A percentile compares a stretch with the other conserved stretches of the same genome.
Conservation (phyloP, 148 eudicot species). For the Fagopyrum homotropicum region DNA sequence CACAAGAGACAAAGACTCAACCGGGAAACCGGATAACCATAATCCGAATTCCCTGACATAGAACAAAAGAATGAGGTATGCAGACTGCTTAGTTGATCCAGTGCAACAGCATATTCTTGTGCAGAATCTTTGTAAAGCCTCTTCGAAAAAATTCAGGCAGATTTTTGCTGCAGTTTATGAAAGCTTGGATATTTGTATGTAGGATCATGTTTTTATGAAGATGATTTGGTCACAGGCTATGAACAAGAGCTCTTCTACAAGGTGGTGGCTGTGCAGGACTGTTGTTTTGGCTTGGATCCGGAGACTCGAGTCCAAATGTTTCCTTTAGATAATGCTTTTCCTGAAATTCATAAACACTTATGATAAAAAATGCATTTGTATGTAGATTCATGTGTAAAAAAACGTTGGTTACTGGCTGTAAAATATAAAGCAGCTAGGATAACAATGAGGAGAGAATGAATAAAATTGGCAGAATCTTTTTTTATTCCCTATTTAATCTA, state of each 20-base stretch:
- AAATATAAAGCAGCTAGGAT: too few species aligned
- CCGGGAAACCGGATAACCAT: slow-evolving; percentile 34
- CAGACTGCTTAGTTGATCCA: slow-evolving; percentile 39
- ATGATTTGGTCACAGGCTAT: slow-evolving; percentile 50
- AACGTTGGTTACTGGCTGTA: too few species aligned
- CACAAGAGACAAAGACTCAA: slow-evolving; percentile 24
- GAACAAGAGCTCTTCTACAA: slow-evolving; percentile 88
- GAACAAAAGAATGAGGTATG: slow-evolving; percentile 47
- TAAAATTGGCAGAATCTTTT: background rate
- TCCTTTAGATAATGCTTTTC: slow-evolving; percentile 83
- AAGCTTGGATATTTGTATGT: too few species aligned
- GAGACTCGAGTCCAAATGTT: slow-evolving; percentile 74
- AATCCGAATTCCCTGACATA: slow-evolving; percentile 36
- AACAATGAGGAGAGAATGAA: too few species aligned
- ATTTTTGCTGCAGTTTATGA: slow-evolving; percentile 46
- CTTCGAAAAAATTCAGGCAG: slow-evolving; percentile 43
- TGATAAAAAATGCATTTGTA: background rate
- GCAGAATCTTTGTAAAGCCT: slow-evolving; percentile 53
- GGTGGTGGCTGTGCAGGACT: slow-evolving; percentile 61
- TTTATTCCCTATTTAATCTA: too few species aligned
- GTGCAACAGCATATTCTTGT: slow-evolving; percentile 39
- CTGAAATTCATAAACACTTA: slow-evolving; percentile 31
- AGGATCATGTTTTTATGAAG: background rate
- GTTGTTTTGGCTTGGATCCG: slow-evolving; percentile 32
- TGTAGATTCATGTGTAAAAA: too few species aligned